Evolutionary conservation across 1,284 basidiomycete species (phyloP), one percentile per base, ranked within the genome.

Genomic region (Pholiota adiposa): DNA sequence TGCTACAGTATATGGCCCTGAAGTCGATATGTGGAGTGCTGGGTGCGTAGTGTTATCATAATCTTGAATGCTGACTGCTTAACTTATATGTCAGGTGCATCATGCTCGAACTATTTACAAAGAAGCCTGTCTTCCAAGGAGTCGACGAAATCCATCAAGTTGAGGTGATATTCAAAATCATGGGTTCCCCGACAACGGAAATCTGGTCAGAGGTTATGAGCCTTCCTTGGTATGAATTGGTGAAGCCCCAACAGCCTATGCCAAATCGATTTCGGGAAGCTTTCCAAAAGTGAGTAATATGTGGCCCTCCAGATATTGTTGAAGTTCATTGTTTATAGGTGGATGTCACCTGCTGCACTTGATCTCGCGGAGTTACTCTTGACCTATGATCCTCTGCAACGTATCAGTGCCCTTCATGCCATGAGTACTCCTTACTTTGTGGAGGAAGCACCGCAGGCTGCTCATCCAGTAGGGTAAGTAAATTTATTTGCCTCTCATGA

Each of bases 21-120:
- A 98, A 70, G 97, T 99, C n/a, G 97, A 99, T 71, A 97, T 97
- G 89, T 99, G 97, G 97, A 97, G 96, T 72, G 97, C 97, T 11
- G 97, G 97, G 94, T 96, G 75, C 68, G 85, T 78, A n/a, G n/a
- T n/a, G n/a, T n/a, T n/a, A 56, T 40, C 23, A 33, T 41, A 27
- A 59, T 2, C 43, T 19, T 53, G 1, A 49, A 16, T 34, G n/a
- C n/a, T 19, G 16, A 21, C 56, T 43, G 58, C 67, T 38, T 56
- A 55, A 34, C 27, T 41, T 63, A 23, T 55, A 52, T 59, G 65
- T 3, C 63, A 97, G 95, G 25, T 99, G 97, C 73, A 99, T 99
- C 70, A 98, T 99, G 89, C 85, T 99, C 36, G 98, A 99, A 75
- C 83, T 99, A 5, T 99, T 95, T 74, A 93, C 92, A 18, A 93